These are phyloP conservation scores for Chimonanthus praecox DNA, from an alignment of 164 flowering plant species.

Conservation along the genomic window DNA sequence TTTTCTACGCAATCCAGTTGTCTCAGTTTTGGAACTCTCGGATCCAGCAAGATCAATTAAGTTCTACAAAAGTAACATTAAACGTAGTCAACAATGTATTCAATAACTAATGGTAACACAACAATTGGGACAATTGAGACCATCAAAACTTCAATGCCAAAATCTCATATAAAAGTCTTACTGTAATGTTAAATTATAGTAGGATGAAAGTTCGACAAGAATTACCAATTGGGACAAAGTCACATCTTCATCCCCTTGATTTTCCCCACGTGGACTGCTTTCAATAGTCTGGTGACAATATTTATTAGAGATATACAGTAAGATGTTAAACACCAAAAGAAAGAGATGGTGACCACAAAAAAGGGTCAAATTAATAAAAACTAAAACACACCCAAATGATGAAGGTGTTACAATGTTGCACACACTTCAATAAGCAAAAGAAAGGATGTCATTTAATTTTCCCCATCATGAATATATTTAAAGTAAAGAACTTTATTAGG, in stretches of 20 bases:
- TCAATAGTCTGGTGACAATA: slow-evolving; percentile 57
- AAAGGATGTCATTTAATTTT: no score
- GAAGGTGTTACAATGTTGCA: no score
- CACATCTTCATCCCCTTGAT: slow-evolving; percentile 65
- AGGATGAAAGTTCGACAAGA: not conserved
- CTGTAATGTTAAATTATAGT: not conserved
- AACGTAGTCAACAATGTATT: no score
- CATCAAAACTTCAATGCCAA: not conserved
- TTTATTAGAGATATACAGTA: not conserved
- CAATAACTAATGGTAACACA: not conserved
- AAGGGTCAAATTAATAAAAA: not conserved
- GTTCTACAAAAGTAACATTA: slow-evolving; percentile 39
- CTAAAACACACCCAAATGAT: no score
- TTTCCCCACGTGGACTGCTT: slow-evolving; percentile 70
- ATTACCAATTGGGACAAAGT: slow-evolving; percentile 77
- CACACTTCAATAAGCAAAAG: no score
- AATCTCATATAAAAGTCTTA: not conserved
- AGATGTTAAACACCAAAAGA: not conserved
- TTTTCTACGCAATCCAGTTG: slow-evolving; percentile 71
- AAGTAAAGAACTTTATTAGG: no score
- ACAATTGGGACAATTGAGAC: not conserved
- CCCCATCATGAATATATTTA: no score
- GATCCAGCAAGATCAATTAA: slow-evolving; percentile 89
- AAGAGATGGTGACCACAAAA: not conserved
- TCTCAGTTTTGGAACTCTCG: slow-evolving; percentile 76